Conservation (phyloP, 495 filamentous ascomycete genomes). For the Cudoniella acicularis region DNA sequence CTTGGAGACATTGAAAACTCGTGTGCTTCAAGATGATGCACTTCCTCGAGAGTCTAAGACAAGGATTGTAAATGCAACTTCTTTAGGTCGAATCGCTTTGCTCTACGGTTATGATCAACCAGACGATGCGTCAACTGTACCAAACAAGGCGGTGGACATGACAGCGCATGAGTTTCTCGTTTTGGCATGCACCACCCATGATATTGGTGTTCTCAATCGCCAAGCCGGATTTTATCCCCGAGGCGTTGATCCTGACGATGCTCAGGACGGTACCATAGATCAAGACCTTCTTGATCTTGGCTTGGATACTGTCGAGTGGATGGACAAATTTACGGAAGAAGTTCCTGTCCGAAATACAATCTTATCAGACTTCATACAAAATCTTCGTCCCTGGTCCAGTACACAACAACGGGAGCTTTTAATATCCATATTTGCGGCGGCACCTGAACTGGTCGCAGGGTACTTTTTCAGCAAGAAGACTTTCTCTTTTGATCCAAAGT, state of each 20-base stretch:
- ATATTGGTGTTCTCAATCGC: constrained; percentile 63
- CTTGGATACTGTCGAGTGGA: constrained; percentile 63
- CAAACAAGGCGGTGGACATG: constrained; percentile 44
- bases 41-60: constrained; percentile 68
- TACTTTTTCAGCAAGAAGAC: constrained; percentile 77
- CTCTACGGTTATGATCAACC: constrained; percentile 60
- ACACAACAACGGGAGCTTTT: constrained; percentile 77
- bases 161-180: constrained; percentile 68
- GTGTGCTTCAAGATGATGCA: constrained; percentile 65
- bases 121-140: constrained; percentile 16
- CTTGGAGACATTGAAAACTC: constrained; percentile 56
- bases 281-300: constrained; percentile 60
- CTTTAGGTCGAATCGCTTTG: constrained; percentile 64
- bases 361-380: constrained; percentile 69
- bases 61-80: constrained; percentile 64
- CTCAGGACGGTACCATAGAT: constrained; percentile 32
- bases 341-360: constrained; percentile 72
- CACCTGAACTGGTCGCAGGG: constrained; percentile 78
- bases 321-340: constrained; percentile 58
- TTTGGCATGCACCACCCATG: constrained; percentile 65
- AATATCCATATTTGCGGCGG: constrained; percentile 70
- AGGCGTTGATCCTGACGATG: constrained; percentile 54
- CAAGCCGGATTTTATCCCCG: constrained; percentile 71
- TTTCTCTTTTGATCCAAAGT: constrained; percentile 87
- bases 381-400: constrained; percentile 80